Evolutionary conservation across 768 basidiomycete species (phyloP).

Genomic region (Suillus alpinus): DNA sequence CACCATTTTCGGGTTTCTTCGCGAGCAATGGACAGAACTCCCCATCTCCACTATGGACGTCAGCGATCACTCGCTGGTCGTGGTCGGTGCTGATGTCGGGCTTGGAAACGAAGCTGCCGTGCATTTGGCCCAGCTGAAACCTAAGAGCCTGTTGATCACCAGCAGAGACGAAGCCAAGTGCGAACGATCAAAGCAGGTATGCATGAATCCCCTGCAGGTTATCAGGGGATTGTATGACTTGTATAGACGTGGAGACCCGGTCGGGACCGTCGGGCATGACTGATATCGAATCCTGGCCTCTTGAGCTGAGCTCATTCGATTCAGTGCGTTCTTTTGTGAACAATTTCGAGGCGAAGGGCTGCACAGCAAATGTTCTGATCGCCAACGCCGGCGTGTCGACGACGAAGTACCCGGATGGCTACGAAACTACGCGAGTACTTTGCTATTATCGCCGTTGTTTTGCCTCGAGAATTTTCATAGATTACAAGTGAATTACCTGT

Average conservation of each 20-base stretch:
- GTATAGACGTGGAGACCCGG: slow-evolving; percentile 19
- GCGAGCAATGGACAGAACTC: slow-evolving; percentile 27
- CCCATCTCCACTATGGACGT: slow-evolving; percentile 20
- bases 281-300: slow-evolving; percentile 27
- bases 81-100: slow-evolving; percentile 27
- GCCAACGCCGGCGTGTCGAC: slow-evolving; percentile 29
- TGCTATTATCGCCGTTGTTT: background rate
- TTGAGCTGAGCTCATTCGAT: slow-evolving; percentile 33
- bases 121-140: slow-evolving; percentile 23
- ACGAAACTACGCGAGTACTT: slow-evolving; percentile 32
- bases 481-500: slow-evolving; percentile 35
- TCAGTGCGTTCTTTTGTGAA: slow-evolving; percentile 32
- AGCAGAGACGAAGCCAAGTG: slow-evolving; percentile 21
- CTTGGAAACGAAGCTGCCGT: slow-evolving; percentile 29
- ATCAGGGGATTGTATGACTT: background rate
- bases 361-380: slow-evolving; percentile 29
- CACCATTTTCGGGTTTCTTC: slow-evolving; percentile 17
- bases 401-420: slow-evolving; percentile 29
- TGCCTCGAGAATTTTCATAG: slow-evolving; percentile 14
- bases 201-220: background rate
- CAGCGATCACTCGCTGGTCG: slow-evolving; percentile 22
- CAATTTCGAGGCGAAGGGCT: slow-evolving; percentile 23
- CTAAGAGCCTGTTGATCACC: slow-evolving; percentile 23
- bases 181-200: slow-evolving; percentile 18
- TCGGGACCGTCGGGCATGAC: slow-evolving; percentile 4